Evolutionary conservation across 2,329 filamentous ascomycete genomes (phyloP).

Genomic region (Geoglossum cookeanum): DNA sequence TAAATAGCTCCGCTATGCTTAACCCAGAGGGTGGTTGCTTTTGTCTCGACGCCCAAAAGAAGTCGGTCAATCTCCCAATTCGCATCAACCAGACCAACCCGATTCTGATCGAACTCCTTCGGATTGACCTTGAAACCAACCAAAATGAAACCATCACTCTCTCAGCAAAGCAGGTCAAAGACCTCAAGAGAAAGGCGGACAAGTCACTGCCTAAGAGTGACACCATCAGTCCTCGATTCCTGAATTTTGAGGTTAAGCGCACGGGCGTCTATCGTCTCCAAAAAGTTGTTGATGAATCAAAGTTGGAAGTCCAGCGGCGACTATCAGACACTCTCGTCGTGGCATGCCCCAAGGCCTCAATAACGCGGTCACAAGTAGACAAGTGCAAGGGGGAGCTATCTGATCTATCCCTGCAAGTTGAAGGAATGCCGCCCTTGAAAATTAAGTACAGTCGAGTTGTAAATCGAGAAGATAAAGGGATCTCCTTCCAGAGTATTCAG

Average conservation of each 20-base stretch:
- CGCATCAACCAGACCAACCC: slow-evolving; percentile 88
- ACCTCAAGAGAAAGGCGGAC: slow-evolving; percentile 49
- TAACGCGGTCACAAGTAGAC: slow-evolving; percentile 44
- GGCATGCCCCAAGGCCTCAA: slow-evolving; percentile 59
- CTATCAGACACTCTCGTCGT: slow-evolving; percentile 68
- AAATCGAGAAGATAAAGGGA: slow-evolving; percentile 65
- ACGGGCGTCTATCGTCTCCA: slow-evolving; percentile 71
- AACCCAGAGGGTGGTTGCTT: slow-evolving; percentile 69
- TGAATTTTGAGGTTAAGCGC: slow-evolving; percentile 63
- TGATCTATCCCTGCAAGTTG: slow-evolving; percentile 62
- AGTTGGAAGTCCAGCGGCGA: slow-evolving; percentile 69
- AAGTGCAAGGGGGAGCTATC: slow-evolving; percentile 81
- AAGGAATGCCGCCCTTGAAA: slow-evolving; percentile 77
- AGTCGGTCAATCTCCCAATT: slow-evolving; percentile 53
- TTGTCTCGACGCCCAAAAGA: slow-evolving; percentile 50
- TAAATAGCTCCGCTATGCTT: slow-evolving; percentile 53
- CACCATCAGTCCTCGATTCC: slow-evolving; percentile 38
- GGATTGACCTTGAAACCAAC: slow-evolving; percentile 66
- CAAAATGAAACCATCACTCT: slow-evolving; percentile 65
- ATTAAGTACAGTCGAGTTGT: slow-evolving; percentile 81
- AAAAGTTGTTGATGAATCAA: slow-evolving; percentile 80
- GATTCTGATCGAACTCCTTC: slow-evolving; percentile 70
- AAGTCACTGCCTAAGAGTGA: slow-evolving; percentile 33
- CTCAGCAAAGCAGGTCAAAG: slow-evolving; percentile 51
- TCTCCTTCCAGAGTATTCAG: slow-evolving; percentile 84